A percentile compares a stretch with the other conserved stretches of the same genome.
phyloP scores from a whole-genome alignment of 805 yeast species.

The Vanderwaltozyma verrucispora region DNA sequence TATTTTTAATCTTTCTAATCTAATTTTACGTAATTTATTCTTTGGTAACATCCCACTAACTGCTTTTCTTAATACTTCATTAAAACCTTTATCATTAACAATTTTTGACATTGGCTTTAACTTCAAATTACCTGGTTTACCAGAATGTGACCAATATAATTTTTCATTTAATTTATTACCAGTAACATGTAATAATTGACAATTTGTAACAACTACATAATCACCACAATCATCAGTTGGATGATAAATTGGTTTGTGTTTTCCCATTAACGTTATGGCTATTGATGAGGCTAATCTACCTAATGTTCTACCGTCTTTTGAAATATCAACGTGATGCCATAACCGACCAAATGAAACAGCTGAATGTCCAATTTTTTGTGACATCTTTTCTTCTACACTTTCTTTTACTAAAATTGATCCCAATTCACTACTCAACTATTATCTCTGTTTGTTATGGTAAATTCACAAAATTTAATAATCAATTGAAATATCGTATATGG shows the following conservation, averaged over 20 bases:
- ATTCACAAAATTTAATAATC: no score
- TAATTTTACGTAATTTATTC: slow-evolving; percentile 65
- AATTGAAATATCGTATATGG: no score
- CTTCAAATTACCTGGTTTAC: slow-evolving; percentile 82
- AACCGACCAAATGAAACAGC: slow-evolving; percentile 70
- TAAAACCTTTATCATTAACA: slow-evolving; percentile 69
- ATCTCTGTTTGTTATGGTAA: no score
- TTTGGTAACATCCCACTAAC: slow-evolving; percentile 96
- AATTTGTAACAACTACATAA: slow-evolving; percentile 93
- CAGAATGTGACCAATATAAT: slow-evolving; percentile 80
- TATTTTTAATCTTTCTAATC: slow-evolving; percentile 77
- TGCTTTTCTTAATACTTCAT: slow-evolving; percentile 78
- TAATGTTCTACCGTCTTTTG: slow-evolving; percentile 71
- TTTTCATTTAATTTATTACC: slow-evolving; percentile 78
- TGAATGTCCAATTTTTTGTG: slow-evolving; percentile 36
- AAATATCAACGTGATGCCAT: slow-evolving; percentile 95
- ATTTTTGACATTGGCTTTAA: slow-evolving; percentile 72
- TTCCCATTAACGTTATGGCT: slow-evolving; percentile 87
- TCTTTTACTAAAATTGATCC: no score
- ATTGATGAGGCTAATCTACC: slow-evolving; percentile 90
- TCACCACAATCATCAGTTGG: slow-evolving; percentile 83
- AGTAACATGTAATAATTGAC: slow-evolving; percentile 67
- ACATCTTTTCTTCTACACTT: slow-evolving; percentile 18
- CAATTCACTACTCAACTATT: no score
- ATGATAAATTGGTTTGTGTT: slow-evolving; percentile 87